Base-by-base conservation (phyloP, 305 asterid species). In the Solanum chacoense region DNA sequence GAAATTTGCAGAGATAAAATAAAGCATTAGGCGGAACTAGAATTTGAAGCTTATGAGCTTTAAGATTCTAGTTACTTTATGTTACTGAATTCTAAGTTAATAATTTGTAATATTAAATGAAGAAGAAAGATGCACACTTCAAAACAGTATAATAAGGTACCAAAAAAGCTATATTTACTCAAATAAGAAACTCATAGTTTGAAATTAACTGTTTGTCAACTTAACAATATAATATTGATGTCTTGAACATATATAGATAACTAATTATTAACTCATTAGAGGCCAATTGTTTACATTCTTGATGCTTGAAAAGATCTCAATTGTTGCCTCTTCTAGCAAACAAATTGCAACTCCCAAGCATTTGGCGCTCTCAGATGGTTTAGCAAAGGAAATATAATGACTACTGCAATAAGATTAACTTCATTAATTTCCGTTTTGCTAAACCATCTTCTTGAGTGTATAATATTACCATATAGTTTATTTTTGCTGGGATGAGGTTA, bases 121-220 rank as follows among this genome's bases (percentile, higher is more conserved):
- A 20, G n/a, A 72, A 1, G 8, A 14, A 29, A 72, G 78, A 72
- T 29, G 78, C 37, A 72, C 12, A 72, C 20, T 18, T 29, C 37
- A 72, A 55, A 55, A 55, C 67, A 55, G 26, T 72, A 72, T 29
- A 71, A 28, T 71, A 72, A 72, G 37, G 78, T 72, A 31, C 0
- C 36, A 72, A 29, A 72, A 72, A 72, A 8, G 77, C 11, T 71
- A 28, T 6, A 24, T 65, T 65, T 93, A 93, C 88, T 86, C 83
- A 76, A 20, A 79, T 14, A 16, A 80, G 85, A 80, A 73, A 42
- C 9, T 80, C 86, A 28, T 79, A 40, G 42, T 42, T 40, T 42
- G 28, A 28, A 31, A 80, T 4, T 8, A 14, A 42, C 37, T 80
- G 14, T 40, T 38, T 80, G 69, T 80, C 18, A 80, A 40, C 69